Base-by-base conservation (phyloP, 2,329 filamentous ascomycete genomes). In the Didymellaceae sp. region DNA sequence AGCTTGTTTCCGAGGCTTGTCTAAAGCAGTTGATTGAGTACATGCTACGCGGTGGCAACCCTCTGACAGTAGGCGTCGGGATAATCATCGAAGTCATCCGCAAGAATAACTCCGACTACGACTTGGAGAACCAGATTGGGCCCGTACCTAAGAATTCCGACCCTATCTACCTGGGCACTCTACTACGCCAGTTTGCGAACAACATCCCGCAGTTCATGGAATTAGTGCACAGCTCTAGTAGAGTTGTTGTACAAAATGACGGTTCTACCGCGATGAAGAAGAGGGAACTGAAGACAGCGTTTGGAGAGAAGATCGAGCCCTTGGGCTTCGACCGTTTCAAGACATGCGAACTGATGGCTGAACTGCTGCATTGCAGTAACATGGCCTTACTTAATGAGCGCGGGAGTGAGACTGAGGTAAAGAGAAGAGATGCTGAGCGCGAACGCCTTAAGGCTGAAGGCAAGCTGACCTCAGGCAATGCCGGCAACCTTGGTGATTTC, bases 71-170 rank as follows among this genome's bases (percentile, higher is more conserved):
- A 13, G 94, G 94, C 40, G 94, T 99, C 9, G 94, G 94, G 16
- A 97, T 97, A 66, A 85, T 99, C 25, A 99, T 99, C 58, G 94
- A 99, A 75, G 94, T 99, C 35, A 99, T 99, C 70, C 85, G 94
- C 54, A 99, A 99, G 78, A 99, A 99, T 75, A 99, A 99, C 72
- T 97, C 94, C 0, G 94, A 99, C 74, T 99, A 99, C 71, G 94
- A 99, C 63, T 88, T 94, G 1, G 94, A 97, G 62, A 89, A 92
- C 62, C 86, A 92, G 54, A 86, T 88, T 39, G 90, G 91, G 52
- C 85, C 89, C 21, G 89, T 89, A 58, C 84, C 89, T 2, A 80
- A 87, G 45, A 93, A 93, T 0, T 93, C 91, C 42, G 94, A 99
- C 66, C 94, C 94, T 4, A 99, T 99, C 63, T 99, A 97, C 68